Conservation (phyloP, 306 rosid genomes). For the Macrotyloma uniflorum region DNA sequence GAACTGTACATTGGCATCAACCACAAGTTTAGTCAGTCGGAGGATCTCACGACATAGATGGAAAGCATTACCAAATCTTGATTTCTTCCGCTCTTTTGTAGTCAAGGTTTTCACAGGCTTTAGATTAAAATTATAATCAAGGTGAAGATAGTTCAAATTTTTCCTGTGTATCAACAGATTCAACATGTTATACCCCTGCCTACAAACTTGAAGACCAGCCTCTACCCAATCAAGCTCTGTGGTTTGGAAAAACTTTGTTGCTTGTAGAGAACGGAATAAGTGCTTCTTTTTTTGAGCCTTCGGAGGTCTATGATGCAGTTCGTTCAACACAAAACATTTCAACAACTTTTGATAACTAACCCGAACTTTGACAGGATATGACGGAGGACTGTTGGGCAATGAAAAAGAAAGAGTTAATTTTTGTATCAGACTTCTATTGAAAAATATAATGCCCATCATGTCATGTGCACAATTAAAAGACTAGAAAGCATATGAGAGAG, state of each 20-base stretch:
- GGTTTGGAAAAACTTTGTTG: conserved; percentile 97
- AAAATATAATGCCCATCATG: background rate
- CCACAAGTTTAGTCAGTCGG: conserved; percentile 96
- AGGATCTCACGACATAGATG: conserved; percentile 99
- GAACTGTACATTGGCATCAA: conserved; percentile 97
- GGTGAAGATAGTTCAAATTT: conserved; percentile 97
- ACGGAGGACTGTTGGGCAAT: conserved; percentile 78
- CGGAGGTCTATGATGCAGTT: conserved; percentile 98
- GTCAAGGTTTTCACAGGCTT: conserved; percentile 98
- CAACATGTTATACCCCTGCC: conserved; percentile 98
- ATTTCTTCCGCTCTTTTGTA: conserved; percentile 94
- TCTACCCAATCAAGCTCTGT: conserved; percentile 99
- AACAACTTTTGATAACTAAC: conserved; percentile 95
- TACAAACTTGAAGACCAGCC: conserved; percentile 98
- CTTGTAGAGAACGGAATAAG: conserved; percentile 90
- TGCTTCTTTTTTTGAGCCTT: conserved; percentile 99
- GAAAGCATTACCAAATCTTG: conserved; percentile 98
- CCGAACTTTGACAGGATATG: conserved; percentile 97
- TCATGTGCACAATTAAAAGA: background rate
- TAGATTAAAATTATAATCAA: conserved; percentile 93
- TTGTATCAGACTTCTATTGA: background rate
- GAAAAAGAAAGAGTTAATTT: background rate
- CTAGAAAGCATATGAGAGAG: background rate
- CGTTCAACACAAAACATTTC: conserved; percentile 96
- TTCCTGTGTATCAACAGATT: conserved; percentile 95